Evolutionary conservation across 306 rosid species (phyloP).

Genomic region (Vigna reflexopilosa): DNA sequence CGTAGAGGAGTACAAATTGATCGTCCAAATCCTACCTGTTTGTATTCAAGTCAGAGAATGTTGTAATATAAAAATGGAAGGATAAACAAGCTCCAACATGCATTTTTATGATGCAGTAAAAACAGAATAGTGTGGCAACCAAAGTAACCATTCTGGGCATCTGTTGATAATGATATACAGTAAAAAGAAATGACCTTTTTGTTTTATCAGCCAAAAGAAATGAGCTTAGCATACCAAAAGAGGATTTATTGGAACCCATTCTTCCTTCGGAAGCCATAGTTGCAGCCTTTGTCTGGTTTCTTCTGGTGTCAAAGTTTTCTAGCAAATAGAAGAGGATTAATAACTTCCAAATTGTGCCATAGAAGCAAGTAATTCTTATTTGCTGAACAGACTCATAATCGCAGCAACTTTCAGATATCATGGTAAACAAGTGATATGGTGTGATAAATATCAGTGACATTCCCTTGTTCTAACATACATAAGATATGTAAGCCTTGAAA

Average conservation of each 20-base stretch:
- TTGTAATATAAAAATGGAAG: background rate
- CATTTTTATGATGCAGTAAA: background rate
- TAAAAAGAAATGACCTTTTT: no score
- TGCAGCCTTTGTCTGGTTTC: slow-evolving; percentile 84
- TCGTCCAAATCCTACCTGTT: slow-evolving; percentile 88
- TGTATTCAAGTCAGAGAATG: slow-evolving; percentile 3
- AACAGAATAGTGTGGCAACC: background rate
- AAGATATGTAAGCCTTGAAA: slow-evolving; percentile 13
- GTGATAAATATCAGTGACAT: background rate
- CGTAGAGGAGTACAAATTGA: slow-evolving; percentile 79
- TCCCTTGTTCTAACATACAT: background rate
- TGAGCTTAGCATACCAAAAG: slow-evolving; percentile 74
- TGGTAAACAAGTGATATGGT: background rate
- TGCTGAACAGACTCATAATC: background rate
- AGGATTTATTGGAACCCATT: slow-evolving; percentile 91
- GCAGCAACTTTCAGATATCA: slow-evolving; percentile 4
- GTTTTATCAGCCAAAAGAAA: background rate
- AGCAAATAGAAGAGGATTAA: slow-evolving; percentile 41
- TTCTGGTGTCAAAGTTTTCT: slow-evolving; percentile 88
- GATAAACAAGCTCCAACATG: slow-evolving; percentile 3
- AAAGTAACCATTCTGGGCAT: slow-evolving; percentile 19
- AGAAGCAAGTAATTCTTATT: slow-evolving; percentile 3
- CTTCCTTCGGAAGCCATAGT: slow-evolving; percentile 92
- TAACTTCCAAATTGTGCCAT: slow-evolving; percentile 19
- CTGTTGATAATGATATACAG: background rate